phyloP scores from a whole-genome alignment of 108 stramenopile species.

The Pseudonitzschia multiseries region DNA sequence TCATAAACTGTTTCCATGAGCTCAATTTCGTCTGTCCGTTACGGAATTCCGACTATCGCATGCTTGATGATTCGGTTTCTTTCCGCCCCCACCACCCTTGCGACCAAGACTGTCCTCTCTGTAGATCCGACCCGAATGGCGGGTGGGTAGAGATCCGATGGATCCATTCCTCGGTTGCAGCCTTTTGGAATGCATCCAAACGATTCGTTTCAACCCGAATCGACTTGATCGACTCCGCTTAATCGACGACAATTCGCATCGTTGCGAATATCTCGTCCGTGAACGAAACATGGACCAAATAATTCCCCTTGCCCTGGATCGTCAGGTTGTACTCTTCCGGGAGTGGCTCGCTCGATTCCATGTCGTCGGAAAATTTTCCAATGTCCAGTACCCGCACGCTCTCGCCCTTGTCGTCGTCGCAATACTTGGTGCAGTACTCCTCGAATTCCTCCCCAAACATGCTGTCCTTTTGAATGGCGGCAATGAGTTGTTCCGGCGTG shows the following conservation, averaged over 20 bases:
- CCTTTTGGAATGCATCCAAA: too few species aligned
- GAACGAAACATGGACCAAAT: constrained; percentile 11
- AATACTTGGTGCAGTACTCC: background rate
- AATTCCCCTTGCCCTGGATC: constrained; percentile 1
- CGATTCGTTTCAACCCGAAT: too few species aligned
- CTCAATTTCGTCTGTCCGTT: too few species aligned
- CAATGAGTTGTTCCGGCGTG: background rate
- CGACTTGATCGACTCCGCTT: background rate
- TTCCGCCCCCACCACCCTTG: too few species aligned
- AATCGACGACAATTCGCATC: background rate
- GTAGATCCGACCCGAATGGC: too few species aligned
- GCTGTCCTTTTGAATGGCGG: constrained; percentile 1
- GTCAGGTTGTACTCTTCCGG: constrained; percentile 4
- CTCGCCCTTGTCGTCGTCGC: background rate
- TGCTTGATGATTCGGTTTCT: too few species aligned
- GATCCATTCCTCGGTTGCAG: too few species aligned
- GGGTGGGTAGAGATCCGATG: too few species aligned
- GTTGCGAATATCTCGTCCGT: background rate
- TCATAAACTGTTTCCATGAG: too few species aligned
- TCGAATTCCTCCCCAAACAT: constrained; percentile 15
- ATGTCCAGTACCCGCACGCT: constrained; percentile 1
- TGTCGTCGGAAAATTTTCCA: constrained; percentile 13
- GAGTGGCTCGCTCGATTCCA: background rate
- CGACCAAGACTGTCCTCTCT: too few species aligned
- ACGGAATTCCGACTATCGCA: too few species aligned